A percentile compares a stretch with the other conserved stretches of the same genome.
phyloP scores from a whole-genome alignment of 1,284 basidiomycete species.

The Puccinia polysora region DNA sequence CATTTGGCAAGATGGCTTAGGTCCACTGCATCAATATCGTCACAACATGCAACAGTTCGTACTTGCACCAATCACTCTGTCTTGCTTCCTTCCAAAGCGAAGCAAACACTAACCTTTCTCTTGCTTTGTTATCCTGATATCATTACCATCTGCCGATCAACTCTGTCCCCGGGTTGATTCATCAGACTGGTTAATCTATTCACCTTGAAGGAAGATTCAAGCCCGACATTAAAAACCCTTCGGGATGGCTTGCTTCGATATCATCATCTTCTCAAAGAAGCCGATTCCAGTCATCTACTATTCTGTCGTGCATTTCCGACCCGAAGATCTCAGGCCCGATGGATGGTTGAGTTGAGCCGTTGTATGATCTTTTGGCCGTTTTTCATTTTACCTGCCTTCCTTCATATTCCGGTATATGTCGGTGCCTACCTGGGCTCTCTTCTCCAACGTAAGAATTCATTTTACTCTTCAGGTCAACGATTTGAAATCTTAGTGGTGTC shows the following conservation, averaged over 20 bases:
- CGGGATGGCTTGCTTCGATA: slow-evolving; percentile 9
- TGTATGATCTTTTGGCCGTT: slow-evolving; percentile 17
- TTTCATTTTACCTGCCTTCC: slow-evolving; percentile 5
- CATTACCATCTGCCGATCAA: no score
- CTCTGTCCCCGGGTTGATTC: no score
- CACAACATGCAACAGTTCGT: slow-evolving; percentile 34
- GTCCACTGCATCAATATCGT: slow-evolving; percentile 29
- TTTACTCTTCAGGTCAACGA: not conserved
- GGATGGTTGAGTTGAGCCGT: not conserved
- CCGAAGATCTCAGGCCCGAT: not conserved
- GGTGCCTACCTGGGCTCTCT: slow-evolving; percentile 24
- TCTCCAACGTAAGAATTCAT: slow-evolving; percentile 24
- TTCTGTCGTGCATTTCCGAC: not conserved
- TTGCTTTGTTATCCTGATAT: no score
- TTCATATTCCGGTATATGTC: slow-evolving; percentile 26
- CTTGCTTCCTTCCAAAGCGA: not conserved
- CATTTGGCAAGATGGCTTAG: slow-evolving; percentile 26
- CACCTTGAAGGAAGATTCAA: slow-evolving; percentile 5
- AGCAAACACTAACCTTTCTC: no score
- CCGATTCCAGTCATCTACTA: not conserved
- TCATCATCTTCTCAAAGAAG: slow-evolving; percentile 2
- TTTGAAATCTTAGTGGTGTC: no score
- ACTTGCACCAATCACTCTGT: not conserved
- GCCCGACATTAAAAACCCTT: not conserved
- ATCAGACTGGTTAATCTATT: slow-evolving; percentile 28